Percentiles rank a stretch among this genome's conserved stretches.
Evolutionary conservation across 208 protist genomes (phyloP).

Genomic region (Vickermania spadyakhi): DNA sequence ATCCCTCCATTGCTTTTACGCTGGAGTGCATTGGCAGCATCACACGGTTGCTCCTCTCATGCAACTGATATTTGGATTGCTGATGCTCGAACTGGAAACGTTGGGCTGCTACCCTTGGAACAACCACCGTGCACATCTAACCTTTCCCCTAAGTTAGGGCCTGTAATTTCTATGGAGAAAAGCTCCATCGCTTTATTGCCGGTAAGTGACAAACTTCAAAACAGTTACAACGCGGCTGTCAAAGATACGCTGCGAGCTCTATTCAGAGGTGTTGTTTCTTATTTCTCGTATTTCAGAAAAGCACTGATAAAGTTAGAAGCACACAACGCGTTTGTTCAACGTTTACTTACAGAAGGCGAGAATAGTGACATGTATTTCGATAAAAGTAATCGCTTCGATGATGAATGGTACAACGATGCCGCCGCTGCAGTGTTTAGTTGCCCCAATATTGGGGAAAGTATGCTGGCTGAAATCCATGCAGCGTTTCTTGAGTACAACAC

Average conservation of each 20-base stretch:
- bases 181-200: not conserved
- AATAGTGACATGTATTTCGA: not conserved
- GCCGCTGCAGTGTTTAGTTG: not conserved
- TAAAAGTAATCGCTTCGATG: not conserved
- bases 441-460: not conserved
- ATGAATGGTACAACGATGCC: not conserved
- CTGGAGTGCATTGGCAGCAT: conserved; percentile 2
- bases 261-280: not conserved
- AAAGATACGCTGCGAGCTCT: not conserved
- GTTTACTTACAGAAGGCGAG: not conserved
- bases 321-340: not conserved
- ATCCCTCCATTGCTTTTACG: conserved; percentile 44
- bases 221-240: not conserved
- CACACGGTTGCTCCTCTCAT: conserved; percentile 1
- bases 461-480: conserved; percentile 17
- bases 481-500: conserved; percentile 43
- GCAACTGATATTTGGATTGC: conserved; percentile 50
- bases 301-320: not conserved
- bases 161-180: not conserved
- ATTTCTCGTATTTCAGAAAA: not conserved
- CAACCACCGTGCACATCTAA: not conserved
- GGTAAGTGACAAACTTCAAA: not conserved
- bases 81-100: conserved; percentile 46
- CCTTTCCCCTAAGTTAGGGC: not conserved
- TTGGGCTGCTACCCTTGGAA: conserved; percentile 17